Evolutionary conservation across 495 filamentous ascomycete species (phyloP).

Genomic region (Xylaria scruposa): DNA sequence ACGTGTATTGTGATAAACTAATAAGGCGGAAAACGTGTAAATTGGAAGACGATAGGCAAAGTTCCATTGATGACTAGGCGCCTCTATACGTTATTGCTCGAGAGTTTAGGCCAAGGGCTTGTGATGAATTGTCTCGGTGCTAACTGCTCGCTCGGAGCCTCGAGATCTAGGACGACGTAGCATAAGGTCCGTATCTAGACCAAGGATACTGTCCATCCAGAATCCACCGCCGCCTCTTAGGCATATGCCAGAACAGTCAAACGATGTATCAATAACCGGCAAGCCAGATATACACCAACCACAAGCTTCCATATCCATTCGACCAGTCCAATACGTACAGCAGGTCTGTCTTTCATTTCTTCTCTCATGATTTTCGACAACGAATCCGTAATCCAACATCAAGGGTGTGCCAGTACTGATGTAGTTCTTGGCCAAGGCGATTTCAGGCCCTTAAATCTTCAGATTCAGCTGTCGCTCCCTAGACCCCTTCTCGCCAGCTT

Average conservation of each 20-base stretch:
- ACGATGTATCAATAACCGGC: not conserved
- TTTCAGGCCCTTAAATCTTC: slow-evolving; percentile 3
- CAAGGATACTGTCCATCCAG: not conserved
- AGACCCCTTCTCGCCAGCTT: not conserved
- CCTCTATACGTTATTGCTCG: not conserved
- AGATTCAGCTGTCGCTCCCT: not conserved
- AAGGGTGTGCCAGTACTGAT: not conserved
- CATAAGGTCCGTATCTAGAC: not conserved
- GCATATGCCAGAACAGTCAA: not conserved
- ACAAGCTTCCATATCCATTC: not conserved
- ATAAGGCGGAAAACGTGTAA: not conserved
- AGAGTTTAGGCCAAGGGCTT: not conserved
- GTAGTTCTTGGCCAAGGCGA: too few species aligned
- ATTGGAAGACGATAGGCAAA: not conserved
- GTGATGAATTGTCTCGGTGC: too few species aligned
- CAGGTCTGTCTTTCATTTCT: not conserved
- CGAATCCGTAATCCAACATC: not conserved
- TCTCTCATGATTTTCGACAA: not conserved
- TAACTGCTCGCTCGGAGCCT: not conserved
- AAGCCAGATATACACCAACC: not conserved
- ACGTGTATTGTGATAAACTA: not conserved
- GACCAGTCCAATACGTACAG: not conserved
- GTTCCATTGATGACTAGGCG: not conserved
- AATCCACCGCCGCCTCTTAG: not conserved
- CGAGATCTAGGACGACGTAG: not conserved